phyloP scores from a whole-genome alignment of 495 filamentous ascomycete species.

The Chaetomium tenue region DNA sequence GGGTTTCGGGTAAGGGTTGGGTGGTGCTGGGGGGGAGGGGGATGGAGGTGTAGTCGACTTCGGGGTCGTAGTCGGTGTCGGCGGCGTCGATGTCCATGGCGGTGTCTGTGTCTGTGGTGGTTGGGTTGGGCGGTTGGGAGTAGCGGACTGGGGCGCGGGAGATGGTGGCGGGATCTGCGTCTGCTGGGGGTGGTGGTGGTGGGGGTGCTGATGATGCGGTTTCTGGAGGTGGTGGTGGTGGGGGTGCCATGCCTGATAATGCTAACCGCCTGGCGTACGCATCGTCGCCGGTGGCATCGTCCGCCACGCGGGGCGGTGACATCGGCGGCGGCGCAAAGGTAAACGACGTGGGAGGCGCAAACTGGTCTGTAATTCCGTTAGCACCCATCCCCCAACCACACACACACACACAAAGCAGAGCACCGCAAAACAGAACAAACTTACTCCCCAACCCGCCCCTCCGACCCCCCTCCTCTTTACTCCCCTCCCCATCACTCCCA shows the following conservation, averaged over 20 bases:
- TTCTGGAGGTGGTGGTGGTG: conserved; percentile 39
- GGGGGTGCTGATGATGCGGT: conserved; percentile 40
- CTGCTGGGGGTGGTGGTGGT: conserved; percentile 45
- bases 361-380: conserved; percentile 56
- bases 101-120: conserved; percentile 42
- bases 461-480: conserved; percentile 35
- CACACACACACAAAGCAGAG: too few relatives aligned
- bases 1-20: not conserved
- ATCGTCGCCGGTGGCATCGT: conserved; percentile 67
- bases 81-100: conserved; percentile 52
- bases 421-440: not conserved
- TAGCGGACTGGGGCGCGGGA: conserved; percentile 88
- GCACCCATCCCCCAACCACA: conserved; percentile 1
- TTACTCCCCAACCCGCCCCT: conserved; percentile 53
- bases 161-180: conserved; percentile 52
- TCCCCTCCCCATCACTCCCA: conserved; percentile 40
- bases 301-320: conserved; percentile 45
- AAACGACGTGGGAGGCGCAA: conserved; percentile 64
- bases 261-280: conserved; percentile 65
- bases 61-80: conserved; percentile 33
- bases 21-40: conserved; percentile 13
- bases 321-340: conserved; percentile 72
- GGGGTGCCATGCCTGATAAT: conserved; percentile 42
- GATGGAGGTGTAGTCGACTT: conserved; percentile 46
- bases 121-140: conserved; percentile 59